Evolutionary conservation across 345 rosid species (phyloP).

Genomic region (Gossypium anomalum): DNA sequence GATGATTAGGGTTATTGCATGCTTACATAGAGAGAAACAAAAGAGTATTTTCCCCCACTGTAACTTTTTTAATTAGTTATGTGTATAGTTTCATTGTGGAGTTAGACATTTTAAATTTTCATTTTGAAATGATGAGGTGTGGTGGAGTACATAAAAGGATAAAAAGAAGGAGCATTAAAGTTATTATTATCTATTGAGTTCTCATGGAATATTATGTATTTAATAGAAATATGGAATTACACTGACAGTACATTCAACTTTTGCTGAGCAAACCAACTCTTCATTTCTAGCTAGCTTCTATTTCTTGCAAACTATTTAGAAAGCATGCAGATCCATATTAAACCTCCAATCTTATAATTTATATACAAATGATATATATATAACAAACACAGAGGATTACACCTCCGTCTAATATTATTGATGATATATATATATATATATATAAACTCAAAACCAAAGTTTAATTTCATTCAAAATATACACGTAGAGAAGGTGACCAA

Average conservation of each 20-base stretch:
- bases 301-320: background rate
- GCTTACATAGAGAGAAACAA: background rate
- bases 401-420: too few species aligned
- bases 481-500: background rate
- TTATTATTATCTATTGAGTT: background rate
- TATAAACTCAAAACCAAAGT: background rate
- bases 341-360: too few species aligned
- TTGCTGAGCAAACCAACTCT: background rate
- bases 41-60: too few species aligned
- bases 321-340: background rate
- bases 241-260: too few species aligned
- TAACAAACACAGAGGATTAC: too few species aligned
- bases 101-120: too few species aligned
- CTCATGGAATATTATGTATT: background rate
- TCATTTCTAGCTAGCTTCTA: background rate
- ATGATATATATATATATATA: too few species aligned
- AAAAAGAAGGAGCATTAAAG: background rate
- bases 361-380: too few species aligned
- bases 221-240: too few species aligned
- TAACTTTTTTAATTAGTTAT: background rate
- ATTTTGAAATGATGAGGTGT: background rate
- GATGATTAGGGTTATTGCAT: conserved; percentile 1
- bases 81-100: too few species aligned
- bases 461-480: background rate
- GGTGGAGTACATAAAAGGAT: background rate